phyloP scores from a whole-genome alignment of 2,329 filamentous ascomycete genomes.

The Neofusicoccum cordaticola region DNA sequence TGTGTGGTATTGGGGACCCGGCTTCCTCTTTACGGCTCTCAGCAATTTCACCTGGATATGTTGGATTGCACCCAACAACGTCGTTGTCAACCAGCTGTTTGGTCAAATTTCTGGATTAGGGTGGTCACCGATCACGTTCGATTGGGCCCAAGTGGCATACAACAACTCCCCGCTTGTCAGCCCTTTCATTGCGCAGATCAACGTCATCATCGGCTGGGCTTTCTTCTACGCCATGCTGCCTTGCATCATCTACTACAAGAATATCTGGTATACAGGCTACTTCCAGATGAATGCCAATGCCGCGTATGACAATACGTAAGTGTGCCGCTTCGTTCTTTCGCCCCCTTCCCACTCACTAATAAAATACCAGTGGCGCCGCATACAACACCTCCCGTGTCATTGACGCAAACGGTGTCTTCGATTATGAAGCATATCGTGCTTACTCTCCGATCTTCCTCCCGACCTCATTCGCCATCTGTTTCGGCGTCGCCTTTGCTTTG shows the following conservation, averaged over 20 bases:
- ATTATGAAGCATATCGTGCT: constrained; percentile 29
- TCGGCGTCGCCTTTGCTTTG: constrained; percentile 37
- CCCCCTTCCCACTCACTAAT: background rate
- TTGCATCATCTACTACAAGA: constrained; percentile 33
- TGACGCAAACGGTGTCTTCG: constrained; percentile 28
- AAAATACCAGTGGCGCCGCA: background rate
- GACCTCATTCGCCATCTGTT: constrained; percentile 38
- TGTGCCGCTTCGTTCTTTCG: background rate
- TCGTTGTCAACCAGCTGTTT: constrained; percentile 70
- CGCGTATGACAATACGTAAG: constrained; percentile 36
- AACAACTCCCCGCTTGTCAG: constrained; percentile 33
- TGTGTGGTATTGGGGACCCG: constrained; percentile 45
- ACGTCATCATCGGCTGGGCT: constrained; percentile 32
- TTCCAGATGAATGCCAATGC: constrained; percentile 34
- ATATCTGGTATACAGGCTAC: constrained; percentile 32
- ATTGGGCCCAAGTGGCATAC: constrained; percentile 57
- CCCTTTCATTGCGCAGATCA: constrained; percentile 31
- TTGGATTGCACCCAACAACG: constrained; percentile 64
- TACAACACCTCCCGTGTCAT: constrained; percentile 35
- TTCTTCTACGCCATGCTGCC: constrained; percentile 32
- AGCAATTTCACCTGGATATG: constrained; percentile 70
- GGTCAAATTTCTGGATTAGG: constrained; percentile 67
- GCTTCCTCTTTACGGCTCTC: constrained; percentile 66
- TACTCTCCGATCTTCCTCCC: constrained; percentile 40
- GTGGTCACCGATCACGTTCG: constrained; percentile 69